Evolutionary conservation across 352 stramenopile genomes (phyloP).

Genomic region (Phytophthora cajani): DNA sequence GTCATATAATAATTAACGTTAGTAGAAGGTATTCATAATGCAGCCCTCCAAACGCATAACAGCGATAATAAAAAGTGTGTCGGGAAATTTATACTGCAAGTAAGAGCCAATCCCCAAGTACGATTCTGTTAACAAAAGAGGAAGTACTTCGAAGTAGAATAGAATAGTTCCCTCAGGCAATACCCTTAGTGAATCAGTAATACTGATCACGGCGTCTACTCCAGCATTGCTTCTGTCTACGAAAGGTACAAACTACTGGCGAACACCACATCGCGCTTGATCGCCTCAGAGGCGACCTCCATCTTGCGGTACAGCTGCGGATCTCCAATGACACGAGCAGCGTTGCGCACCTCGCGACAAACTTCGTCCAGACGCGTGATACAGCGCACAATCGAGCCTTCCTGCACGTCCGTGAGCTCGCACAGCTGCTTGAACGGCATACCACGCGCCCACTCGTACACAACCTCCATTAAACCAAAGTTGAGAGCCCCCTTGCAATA

Average conservation of each 20-base stretch:
- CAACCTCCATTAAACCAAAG: slow-evolving; percentile 95
- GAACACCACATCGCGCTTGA: slow-evolving; percentile 99
- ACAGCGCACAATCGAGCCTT: slow-evolving; percentile 97
- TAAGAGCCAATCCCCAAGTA: too few species aligned
- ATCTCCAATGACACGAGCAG: slow-evolving; percentile 95
- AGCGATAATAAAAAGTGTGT: too few species aligned
- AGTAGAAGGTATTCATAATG: too few species aligned
- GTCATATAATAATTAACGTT: too few species aligned
- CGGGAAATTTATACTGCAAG: too few species aligned
- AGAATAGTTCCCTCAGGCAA: too few species aligned
- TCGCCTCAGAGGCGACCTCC: slow-evolving; percentile 96
- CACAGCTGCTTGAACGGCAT: slow-evolving; percentile 97
- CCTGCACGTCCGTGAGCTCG: slow-evolving; percentile 95
- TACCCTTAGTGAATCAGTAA: too few species aligned
- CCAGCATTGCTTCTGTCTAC: background rate
- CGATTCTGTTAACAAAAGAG: too few species aligned
- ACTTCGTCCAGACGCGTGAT: slow-evolving; percentile 98
- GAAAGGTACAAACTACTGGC: slow-evolving; percentile 92
- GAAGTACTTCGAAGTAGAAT: too few species aligned
- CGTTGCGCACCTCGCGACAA: slow-evolving; percentile 97
- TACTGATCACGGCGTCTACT: background rate
- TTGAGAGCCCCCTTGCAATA: slow-evolving; percentile 94
- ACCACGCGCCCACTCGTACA: slow-evolving; percentile 98
- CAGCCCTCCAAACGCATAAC: too few species aligned
- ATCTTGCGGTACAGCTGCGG: slow-evolving; percentile 97